Evolutionary conservation across 345 rosid genomes (phyloP).

Genomic region (Carallia pectinifolia): DNA sequence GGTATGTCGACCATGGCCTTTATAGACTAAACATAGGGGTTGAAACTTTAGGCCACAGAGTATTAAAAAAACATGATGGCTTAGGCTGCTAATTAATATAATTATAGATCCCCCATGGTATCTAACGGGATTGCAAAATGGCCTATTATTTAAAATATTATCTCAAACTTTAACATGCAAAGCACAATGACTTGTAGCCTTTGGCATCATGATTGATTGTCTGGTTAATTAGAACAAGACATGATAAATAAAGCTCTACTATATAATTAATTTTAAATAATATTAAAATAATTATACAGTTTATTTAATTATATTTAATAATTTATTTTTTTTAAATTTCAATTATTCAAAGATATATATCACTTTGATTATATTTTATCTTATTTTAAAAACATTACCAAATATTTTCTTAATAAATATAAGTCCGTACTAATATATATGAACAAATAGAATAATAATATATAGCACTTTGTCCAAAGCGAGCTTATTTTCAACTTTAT

Average conservation of each 20-base stretch:
- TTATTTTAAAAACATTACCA: too few relatives aligned
- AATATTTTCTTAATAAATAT: too few relatives aligned
- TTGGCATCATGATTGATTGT: conserved; percentile 10
- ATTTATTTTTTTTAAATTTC: too few relatives aligned
- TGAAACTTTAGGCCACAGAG: conserved; percentile 19
- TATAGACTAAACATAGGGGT: conserved; percentile 21
- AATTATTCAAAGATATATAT: too few relatives aligned
- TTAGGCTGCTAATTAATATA: not conserved
- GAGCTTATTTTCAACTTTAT: conserved; percentile 15
- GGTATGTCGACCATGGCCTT: conserved; percentile 12
- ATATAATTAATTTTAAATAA: too few relatives aligned
- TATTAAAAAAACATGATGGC: conserved; percentile 1
- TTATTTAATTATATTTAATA: too few relatives aligned
- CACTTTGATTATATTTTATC: too few relatives aligned
- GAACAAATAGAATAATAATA: not conserved
- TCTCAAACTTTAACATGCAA: not conserved
- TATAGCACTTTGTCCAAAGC: not conserved
- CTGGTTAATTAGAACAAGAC: not conserved
- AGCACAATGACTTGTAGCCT: conserved; percentile 6
- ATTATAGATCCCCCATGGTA: not conserved
- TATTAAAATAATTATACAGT: too few relatives aligned
- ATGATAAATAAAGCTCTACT: not conserved
- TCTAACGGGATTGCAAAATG: not conserved
- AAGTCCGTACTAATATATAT: not conserved
- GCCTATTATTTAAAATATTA: not conserved